A percentile compares a stretch with the other conserved stretches of the same genome.
phyloP scores from a whole-genome alignment of 1,284 basidiomycete genomes.

The Gomphus bonarii region DNA sequence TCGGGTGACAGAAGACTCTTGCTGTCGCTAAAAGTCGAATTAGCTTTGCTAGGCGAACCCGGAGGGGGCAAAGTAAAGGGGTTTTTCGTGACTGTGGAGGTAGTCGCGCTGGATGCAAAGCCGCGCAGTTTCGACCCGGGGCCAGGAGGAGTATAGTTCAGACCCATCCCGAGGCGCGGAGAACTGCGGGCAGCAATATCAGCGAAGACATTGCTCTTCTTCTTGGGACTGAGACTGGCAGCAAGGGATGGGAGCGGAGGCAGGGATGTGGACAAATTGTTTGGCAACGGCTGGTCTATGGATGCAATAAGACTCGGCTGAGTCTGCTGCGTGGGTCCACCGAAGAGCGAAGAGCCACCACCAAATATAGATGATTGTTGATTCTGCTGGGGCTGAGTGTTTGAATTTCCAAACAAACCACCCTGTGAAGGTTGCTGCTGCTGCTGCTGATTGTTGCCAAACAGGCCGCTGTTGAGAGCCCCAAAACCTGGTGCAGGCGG shows the following conservation, averaged over 20 bases:
- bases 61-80: constrained; percentile 1
- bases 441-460: constrained; percentile 10
- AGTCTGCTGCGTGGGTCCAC: constrained; percentile 19
- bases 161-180: constrained; percentile 35
- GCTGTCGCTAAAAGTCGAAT: constrained; percentile 22
- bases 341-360: constrained; percentile 21
- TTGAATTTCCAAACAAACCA: constrained; percentile 7
- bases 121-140: constrained; percentile 57
- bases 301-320: constrained; percentile 68
- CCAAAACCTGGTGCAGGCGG: constrained; percentile 24
- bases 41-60: neutral
- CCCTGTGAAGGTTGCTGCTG: constrained; percentile 25
- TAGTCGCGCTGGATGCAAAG: constrained; percentile 35
- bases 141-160: constrained; percentile 44
- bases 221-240: constrained; percentile 49
- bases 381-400: constrained; percentile 11
- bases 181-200: constrained; percentile 58
- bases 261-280: constrained; percentile 65
- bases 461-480: neutral
- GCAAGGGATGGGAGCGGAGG: constrained; percentile 63
- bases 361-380: constrained; percentile 31
- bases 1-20: constrained; percentile 40
- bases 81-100: constrained; percentile 21
- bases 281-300: constrained; percentile 85
- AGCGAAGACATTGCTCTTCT: constrained; percentile 60